Percentiles rank a stretch among this genome's conserved stretches.
These are phyloP conservation scores for Geotrichum carabidarum DNA, from an alignment of 1,139 yeast species.

Conservation along the genomic window DNA sequence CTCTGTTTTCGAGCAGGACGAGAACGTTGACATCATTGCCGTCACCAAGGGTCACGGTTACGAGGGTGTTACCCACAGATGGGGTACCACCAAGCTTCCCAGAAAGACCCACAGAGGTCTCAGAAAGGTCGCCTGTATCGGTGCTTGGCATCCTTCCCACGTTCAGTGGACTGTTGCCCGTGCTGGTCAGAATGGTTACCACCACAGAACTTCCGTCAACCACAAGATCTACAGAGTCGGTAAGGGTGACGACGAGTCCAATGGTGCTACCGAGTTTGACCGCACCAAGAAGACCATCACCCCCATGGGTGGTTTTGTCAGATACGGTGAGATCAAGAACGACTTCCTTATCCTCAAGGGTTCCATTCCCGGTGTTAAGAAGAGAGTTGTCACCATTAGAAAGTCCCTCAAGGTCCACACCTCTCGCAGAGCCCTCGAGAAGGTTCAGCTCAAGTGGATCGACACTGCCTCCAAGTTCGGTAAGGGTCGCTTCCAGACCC, in stretches of 20 bases:
- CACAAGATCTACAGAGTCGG: constrained; percentile 99
- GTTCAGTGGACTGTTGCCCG: constrained; percentile 99
- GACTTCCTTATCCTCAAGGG: constrained; percentile 98
- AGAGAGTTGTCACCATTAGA: constrained; percentile 99
- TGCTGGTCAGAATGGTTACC: constrained; percentile 99
- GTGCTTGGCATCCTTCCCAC: constrained; percentile 99
- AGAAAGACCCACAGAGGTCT: constrained; percentile 99
- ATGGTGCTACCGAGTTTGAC: constrained; percentile 96
- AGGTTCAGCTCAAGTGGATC: constrained; percentile 97
- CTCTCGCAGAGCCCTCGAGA: constrained; percentile 94
- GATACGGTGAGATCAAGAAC: constrained; percentile 97
- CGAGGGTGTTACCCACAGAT: constrained; percentile 99
- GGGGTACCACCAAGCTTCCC: constrained; percentile 99
- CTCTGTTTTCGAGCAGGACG: constrained; percentile 97
- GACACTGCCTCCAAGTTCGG: constrained; percentile 99
- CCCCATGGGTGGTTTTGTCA: constrained; percentile 99
- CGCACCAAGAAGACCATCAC: constrained; percentile 99
- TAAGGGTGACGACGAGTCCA: constrained; percentile 87
- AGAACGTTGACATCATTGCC: constrained; percentile 96
- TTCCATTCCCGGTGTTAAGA: constrained; percentile 98
- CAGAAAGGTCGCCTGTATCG: constrained; percentile 99
- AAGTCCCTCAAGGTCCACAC: constrained; percentile 97
- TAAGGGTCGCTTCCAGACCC: constrained; percentile 99
- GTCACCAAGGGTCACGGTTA: constrained; percentile 99
- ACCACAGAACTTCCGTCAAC: constrained; percentile 99